These are phyloP conservation scores for Penicillium thymicola DNA, from an alignment of 2,329 filamentous ascomycete genomes.

Conservation along the genomic window DNA sequence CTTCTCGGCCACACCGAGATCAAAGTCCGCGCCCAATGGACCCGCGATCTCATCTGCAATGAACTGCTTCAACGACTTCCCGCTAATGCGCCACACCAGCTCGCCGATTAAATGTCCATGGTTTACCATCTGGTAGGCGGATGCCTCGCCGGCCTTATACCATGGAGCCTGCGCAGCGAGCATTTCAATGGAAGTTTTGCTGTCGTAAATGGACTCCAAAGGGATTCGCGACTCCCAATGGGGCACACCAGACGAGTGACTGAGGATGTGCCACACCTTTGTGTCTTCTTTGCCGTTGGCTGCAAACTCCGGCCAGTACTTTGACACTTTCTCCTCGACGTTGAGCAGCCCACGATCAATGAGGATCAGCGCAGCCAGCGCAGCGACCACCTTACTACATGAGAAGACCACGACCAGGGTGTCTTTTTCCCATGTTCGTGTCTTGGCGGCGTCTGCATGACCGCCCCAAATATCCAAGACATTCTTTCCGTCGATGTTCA, in stretches of 20 bases:
- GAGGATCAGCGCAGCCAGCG: slow-evolving; percentile 25
- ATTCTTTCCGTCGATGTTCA: slow-evolving; percentile 48
- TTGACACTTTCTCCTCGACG: slow-evolving; percentile 24
- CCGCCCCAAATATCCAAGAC: slow-evolving; percentile 46
- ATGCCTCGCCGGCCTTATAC: slow-evolving; percentile 41
- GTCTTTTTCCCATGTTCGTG: slow-evolving; percentile 40
- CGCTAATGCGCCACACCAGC: slow-evolving; percentile 42
- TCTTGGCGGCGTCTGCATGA: slow-evolving; percentile 20
- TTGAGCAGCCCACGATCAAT: slow-evolving; percentile 28
- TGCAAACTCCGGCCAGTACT: slow-evolving; percentile 36
- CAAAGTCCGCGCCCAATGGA: slow-evolving; percentile 48
- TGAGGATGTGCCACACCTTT: slow-evolving; percentile 26
- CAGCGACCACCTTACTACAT: slow-evolving; percentile 26
- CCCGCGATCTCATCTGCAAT: slow-evolving; percentile 42
- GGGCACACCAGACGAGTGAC: slow-evolving; percentile 19
- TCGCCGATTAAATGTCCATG: slow-evolving; percentile 47
- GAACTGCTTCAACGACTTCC: slow-evolving; percentile 45
- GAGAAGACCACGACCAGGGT: slow-evolving; percentile 29
- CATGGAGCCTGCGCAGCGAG: slow-evolving; percentile 41
- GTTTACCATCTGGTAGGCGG: slow-evolving; percentile 37
- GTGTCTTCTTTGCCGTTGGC: slow-evolving; percentile 31
- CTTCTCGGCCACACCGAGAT: slow-evolving; percentile 43
- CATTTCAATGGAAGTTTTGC: slow-evolving; percentile 21
- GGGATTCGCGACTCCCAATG: slow-evolving; percentile 31
- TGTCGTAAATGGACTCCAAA: slow-evolving; percentile 34